phyloP scores from a whole-genome alignment of 2,329 filamentous ascomycete genomes.

The Botrytis porri region DNA sequence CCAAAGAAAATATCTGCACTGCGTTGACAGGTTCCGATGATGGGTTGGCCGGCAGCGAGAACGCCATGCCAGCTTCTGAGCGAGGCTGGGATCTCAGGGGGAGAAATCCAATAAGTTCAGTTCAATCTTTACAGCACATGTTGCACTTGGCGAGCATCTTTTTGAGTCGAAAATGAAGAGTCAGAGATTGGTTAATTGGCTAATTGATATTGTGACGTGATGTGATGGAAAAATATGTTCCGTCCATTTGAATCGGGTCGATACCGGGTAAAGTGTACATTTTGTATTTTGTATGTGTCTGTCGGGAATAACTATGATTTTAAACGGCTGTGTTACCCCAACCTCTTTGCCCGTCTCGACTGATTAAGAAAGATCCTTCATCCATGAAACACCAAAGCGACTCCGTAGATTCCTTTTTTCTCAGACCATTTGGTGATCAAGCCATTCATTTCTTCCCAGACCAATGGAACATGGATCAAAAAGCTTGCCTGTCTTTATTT shows the following conservation, averaged over 20 bases:
- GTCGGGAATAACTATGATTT: background rate
- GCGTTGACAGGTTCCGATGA: slow-evolving; percentile 11
- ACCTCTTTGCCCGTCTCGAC: background rate
- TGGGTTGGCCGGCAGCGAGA: background rate
- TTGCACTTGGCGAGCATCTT: background rate
- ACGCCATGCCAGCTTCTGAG: background rate
- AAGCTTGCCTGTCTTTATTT: background rate
- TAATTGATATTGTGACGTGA: background rate
- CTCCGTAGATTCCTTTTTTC: background rate
- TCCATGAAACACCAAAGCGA: background rate
- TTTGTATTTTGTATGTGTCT: background rate
- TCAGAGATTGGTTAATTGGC: background rate
- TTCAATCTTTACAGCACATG: too few relatives aligned
- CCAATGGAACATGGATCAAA: background rate
- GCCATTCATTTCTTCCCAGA: background rate
- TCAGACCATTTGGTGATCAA: background rate
- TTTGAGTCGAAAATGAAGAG: background rate
- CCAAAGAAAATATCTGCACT: slow-evolving; percentile 1
- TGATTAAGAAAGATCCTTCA: background rate
- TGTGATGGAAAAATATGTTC: background rate
- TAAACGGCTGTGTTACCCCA: background rate
- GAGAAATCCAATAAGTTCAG: background rate
- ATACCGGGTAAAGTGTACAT: background rate
- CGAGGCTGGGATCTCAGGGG: background rate
- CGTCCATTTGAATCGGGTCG: background rate